Evolutionary conservation across 2,329 filamentous ascomycete species (phyloP).

Genomic region (Epichloe hybrida): DNA sequence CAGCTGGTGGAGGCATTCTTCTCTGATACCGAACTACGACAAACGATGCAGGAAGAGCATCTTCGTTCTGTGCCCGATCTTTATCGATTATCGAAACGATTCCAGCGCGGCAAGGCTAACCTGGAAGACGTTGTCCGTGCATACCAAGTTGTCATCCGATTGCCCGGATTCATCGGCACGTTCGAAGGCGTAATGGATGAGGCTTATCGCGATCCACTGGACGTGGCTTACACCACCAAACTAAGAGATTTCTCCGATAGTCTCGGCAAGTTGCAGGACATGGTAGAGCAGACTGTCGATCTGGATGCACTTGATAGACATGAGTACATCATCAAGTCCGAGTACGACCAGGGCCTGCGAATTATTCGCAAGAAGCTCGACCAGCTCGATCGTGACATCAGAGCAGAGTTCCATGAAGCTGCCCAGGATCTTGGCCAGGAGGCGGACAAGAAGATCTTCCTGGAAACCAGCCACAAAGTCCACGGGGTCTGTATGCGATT

Average conservation of each 20-base stretch:
- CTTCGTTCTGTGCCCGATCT: constrained; percentile 85
- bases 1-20: constrained; percentile 93
- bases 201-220: constrained; percentile 73
- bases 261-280: constrained; percentile 79
- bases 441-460: constrained; percentile 94
- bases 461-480: constrained; percentile 80
- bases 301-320: constrained; percentile 90
- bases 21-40: constrained; percentile 79
- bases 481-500: constrained; percentile 95
- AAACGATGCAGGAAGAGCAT: constrained; percentile 95
- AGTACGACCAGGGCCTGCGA: constrained; percentile 81
- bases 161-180: constrained; percentile 81
- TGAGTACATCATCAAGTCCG: constrained; percentile 97
- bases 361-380: constrained; percentile 89
- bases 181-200: constrained; percentile 94
- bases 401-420: constrained; percentile 63
- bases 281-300: constrained; percentile 97
- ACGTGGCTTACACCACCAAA: constrained; percentile 76
- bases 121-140: constrained; percentile 90
- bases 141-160: constrained; percentile 84
- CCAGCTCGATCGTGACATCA: constrained; percentile 68
- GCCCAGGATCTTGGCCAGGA: constrained; percentile 78
- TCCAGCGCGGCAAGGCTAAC: constrained; percentile 81
- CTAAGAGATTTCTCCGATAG: constrained; percentile 63
- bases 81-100: constrained; percentile 85